These are phyloP conservation scores for Sisymbrium irio DNA, from an alignment of 345 rosid species.

Conservation along the genomic window DNA sequence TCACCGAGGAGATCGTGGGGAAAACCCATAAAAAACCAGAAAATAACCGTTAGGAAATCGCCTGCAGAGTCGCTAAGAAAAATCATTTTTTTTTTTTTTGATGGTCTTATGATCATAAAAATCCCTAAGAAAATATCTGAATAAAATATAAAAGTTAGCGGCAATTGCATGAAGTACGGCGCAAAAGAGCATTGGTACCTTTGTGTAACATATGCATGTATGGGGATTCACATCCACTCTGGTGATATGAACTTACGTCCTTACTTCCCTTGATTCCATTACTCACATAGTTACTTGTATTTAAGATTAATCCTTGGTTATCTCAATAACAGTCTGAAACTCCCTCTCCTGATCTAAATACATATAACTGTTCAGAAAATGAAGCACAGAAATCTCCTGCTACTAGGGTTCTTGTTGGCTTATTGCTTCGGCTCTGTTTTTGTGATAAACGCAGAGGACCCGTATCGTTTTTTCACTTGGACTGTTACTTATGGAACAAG, in stretches of 20 bases:
- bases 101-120: too few species aligned
- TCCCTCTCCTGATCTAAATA: neutral
- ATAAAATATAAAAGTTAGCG: neutral
- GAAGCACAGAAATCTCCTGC: constrained; percentile 14
- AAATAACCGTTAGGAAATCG: too few species aligned
- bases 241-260: constrained; percentile 25
- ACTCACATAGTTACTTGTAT: constrained; percentile 11
- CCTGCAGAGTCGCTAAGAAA: too few species aligned
- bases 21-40: too few species aligned
- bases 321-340: neutral
- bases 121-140: neutral
- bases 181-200: constrained; percentile 19
- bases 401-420: constrained; percentile 10
- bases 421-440: constrained; percentile 1
- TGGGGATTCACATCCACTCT: constrained; percentile 24
- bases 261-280: constrained; percentile 15
- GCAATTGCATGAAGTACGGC: constrained; percentile 32
- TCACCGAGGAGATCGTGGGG: too few species aligned
- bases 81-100: too few species aligned
- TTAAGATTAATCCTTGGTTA: neutral
- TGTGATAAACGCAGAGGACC: constrained; percentile 46
- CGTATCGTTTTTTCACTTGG: constrained; percentile 58
- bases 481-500: constrained; percentile 54
- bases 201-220: constrained; percentile 19
- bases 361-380: neutral